Evolutionary conservation across 108 stramenopile genomes (phyloP), one percentile per base, ranked within the genome.

Genomic region (Phaeodactylum tricornutum): DNA sequence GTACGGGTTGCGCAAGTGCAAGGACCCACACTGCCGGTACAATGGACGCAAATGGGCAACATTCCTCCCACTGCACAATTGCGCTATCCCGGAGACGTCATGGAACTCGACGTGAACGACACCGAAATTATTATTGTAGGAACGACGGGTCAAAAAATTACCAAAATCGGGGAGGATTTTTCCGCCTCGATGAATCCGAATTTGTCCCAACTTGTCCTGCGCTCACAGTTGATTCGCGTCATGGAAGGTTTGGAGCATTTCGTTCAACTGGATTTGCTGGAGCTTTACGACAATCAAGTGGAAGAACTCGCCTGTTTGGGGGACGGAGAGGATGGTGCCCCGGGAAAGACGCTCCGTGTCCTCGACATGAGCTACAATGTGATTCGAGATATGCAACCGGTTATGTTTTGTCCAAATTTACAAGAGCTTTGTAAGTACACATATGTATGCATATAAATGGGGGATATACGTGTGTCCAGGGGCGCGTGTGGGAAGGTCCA

Each of bases 201-300:
- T 26, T 43, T 92, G 28, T 61, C 50, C 41, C 48, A 64, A 17
- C 50, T 93, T 53, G 65, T 87, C 2, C 53, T 93, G 26, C 61
- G 91, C 33, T 70, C 67, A 24, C 85, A 93, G 62, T 47, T 93
- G 53, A 73, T 93, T 32, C 53, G 55, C 7, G 76, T 64, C 3
- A 88, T 93, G 82, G 76, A 85, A 59, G 84, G 84, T 6, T 37
- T 93, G 26, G 62, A 58, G 16, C 53, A 42, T 7, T 66, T 87
- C 31, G 32, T 57, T 21, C 61, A 79, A 8, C 59, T 92, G 50
- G 76, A 84, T 45, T 48, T 80, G 19, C 59, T 97, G 42, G 96
- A 97, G 59, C 59, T 97, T 29, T 97, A 97, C 71, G 96, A 97
- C 57, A 97, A 97, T 63, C 77, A 79, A 56, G 72, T 97, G 42